Evolutionary conservation across 2,329 filamentous ascomycete species (phyloP).

Genomic region (Dactylellina sp.): DNA sequence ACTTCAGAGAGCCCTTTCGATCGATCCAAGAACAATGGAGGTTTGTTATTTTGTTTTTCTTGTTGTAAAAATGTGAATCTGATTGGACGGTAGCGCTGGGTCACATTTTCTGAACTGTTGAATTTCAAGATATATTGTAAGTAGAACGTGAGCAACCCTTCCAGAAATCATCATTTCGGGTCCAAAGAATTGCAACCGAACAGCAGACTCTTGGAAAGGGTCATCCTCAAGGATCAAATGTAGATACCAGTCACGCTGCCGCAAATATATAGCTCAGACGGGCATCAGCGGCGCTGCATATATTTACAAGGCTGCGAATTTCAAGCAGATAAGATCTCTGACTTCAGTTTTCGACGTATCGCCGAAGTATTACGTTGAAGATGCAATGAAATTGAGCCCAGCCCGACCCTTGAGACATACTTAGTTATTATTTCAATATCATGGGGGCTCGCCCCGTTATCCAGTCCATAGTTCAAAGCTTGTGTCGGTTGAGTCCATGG

Average conservation of each 20-base stretch:
- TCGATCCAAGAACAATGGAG: slow-evolving; percentile 7
- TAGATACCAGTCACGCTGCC: slow-evolving; percentile 7
- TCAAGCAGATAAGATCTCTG: background rate
- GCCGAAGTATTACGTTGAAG: background rate
- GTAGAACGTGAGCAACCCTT: background rate
- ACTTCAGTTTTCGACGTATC: background rate
- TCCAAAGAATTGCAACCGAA: background rate
- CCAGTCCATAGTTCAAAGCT: slow-evolving; percentile 4
- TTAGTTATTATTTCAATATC: background rate
- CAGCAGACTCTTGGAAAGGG: background rate
- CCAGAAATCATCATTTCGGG: background rate
- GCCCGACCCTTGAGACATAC: background rate
- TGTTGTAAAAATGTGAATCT: background rate
- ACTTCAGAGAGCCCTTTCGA: slow-evolving; percentile 8
- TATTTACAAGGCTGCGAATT: background rate
- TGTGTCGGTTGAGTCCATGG: slow-evolving; percentile 29
- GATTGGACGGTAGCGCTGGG: too few relatives aligned
- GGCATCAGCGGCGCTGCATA: background rate
- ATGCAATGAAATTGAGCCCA: slow-evolving; percentile 7
- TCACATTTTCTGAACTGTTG: slow-evolving; percentile 6
- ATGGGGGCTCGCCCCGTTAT: background rate
- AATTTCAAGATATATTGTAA: background rate
- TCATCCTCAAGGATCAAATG: slow-evolving; percentile 12
- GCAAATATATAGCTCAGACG: slow-evolving; percentile 26
- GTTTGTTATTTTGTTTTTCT: slow-evolving; percentile 4